Conservation (phyloP, 2,329 filamentous ascomycete species). For the Colletotrichum graminicola region DNA sequence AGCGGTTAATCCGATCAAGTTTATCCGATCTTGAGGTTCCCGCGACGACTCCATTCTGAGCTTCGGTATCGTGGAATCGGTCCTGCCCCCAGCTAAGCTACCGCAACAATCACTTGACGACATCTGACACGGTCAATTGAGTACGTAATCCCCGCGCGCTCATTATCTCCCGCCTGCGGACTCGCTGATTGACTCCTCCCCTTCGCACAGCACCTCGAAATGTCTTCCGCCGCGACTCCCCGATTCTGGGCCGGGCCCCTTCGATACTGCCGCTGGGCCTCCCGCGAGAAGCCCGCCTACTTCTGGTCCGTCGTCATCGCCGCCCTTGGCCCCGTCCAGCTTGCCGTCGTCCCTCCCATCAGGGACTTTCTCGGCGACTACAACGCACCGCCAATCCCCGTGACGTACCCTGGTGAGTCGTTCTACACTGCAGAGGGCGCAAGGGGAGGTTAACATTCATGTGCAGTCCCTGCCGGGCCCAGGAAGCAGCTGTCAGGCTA, state of each 20-base stretch:
- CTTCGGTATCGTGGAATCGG: slow-evolving; percentile 30
- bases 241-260: slow-evolving; percentile 88
- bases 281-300: slow-evolving; percentile 88
- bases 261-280: slow-evolving; percentile 88
- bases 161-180: background rate
- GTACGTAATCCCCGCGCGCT: slow-evolving; percentile 42
- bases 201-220: slow-evolving; percentile 49
- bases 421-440: no score
- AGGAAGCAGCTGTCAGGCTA: slow-evolving; percentile 72
- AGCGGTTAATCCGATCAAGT: slow-evolving; percentile 17
- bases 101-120: slow-evolving; percentile 38
- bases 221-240: slow-evolving; percentile 74
- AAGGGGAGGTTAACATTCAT: slow-evolving; percentile 13
- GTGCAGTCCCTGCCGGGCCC: slow-evolving; percentile 67
- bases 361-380: slow-evolving; percentile 80
- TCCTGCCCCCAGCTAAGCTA: background rate
- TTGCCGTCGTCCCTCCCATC: slow-evolving; percentile 80
- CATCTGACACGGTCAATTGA: slow-evolving; percentile 52
- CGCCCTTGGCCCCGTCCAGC: slow-evolving; percentile 75
- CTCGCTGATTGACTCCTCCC: background rate
- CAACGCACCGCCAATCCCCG: slow-evolving; percentile 78
- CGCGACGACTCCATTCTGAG: slow-evolving; percentile 30
- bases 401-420: slow-evolving; percentile 91
- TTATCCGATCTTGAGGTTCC: slow-evolving; percentile 24
- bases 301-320: slow-evolving; percentile 89